phyloP scores from a whole-genome alignment of 495 filamentous ascomycete species.

The Lasiosphaeria miniovina region DNA sequence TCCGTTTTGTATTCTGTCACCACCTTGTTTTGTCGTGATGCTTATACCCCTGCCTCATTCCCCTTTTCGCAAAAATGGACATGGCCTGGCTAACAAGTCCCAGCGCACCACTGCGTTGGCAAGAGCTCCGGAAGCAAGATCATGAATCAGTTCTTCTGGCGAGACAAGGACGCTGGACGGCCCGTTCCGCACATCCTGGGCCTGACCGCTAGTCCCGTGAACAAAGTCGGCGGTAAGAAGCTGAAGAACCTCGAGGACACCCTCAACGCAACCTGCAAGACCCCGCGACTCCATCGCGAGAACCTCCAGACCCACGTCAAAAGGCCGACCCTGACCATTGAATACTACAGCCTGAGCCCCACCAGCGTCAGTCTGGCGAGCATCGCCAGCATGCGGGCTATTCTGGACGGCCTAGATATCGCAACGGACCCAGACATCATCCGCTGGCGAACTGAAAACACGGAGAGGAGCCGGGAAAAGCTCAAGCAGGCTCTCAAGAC shows the following conservation, averaged over 20 bases:
- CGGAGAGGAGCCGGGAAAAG: conserved; percentile 24
- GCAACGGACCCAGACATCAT: conserved; percentile 62
- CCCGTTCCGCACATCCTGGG: conserved; percentile 64
- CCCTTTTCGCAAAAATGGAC: background rate
- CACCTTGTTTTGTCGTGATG: too few species aligned
- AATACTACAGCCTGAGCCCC: conserved; percentile 15
- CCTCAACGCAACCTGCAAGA: conserved; percentile 59
- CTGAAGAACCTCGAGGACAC: conserved; percentile 59
- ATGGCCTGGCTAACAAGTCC: background rate
- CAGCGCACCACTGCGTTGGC: conserved; percentile 60
- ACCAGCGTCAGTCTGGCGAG: background rate
- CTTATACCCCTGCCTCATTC: background rate
- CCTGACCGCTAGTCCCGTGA: conserved; percentile 67
- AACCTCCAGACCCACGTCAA: conserved; percentile 60
- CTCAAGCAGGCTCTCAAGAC: conserved; percentile 41
- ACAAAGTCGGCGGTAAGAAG: conserved; percentile 41
- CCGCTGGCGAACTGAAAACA: conserved; percentile 33
- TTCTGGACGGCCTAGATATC: conserved; percentile 46
- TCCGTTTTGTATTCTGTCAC: too few species aligned
- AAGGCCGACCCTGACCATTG: conserved; percentile 54
- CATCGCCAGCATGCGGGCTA: conserved; percentile 22
- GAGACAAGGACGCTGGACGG: conserved; percentile 21
- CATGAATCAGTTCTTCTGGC: conserved; percentile 65
- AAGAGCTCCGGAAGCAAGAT: conserved; percentile 65
- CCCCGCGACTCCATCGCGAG: conserved; percentile 56